A percentile compares a stretch with the other conserved stretches of the same genome.
These are phyloP conservation scores for Solanum appendiculatum DNA, from an alignment of 257 asterid genomes.

Conservation along the genomic window DNA sequence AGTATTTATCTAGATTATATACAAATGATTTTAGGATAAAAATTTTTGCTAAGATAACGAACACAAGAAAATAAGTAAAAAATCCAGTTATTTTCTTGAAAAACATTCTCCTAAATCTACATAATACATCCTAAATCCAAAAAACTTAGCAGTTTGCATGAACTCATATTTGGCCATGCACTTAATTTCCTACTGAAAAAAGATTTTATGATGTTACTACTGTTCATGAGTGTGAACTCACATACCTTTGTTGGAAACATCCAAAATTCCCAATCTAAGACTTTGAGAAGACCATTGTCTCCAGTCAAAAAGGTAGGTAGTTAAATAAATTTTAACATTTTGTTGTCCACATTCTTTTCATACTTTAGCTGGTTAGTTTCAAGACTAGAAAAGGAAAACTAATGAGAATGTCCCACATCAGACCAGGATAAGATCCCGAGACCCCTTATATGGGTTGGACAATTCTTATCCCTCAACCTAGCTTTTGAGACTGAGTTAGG, in stretches of 20 bases:
- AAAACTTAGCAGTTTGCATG: not conserved
- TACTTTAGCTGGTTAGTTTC: not conserved
- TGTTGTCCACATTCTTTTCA: not conserved
- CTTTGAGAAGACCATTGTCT: not conserved
- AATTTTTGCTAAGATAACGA: not conserved
- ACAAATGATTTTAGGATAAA: not conserved
- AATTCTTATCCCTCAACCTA: not conserved
- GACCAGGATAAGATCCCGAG: not conserved
- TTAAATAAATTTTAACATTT: not conserved
- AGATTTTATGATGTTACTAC: not conserved
- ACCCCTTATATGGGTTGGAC: not conserved
- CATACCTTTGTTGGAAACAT: not conserved
- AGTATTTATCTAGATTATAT: not conserved
- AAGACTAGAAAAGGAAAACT: not conserved
- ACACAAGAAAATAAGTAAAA: not conserved
- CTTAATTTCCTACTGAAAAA: not conserved
- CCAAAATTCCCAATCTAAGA: not conserved
- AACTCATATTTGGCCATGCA: too few species aligned
- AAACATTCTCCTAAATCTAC: not conserved
- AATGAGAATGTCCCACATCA: not conserved
- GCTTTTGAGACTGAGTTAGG: not conserved
- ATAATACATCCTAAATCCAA: not conserved
- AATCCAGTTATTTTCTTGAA: not conserved
- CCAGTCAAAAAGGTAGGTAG: not conserved
- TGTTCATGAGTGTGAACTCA: not conserved